Evolutionary conservation across 106 monocot species (phyloP).

Genomic region (Allium cepa): DNA sequence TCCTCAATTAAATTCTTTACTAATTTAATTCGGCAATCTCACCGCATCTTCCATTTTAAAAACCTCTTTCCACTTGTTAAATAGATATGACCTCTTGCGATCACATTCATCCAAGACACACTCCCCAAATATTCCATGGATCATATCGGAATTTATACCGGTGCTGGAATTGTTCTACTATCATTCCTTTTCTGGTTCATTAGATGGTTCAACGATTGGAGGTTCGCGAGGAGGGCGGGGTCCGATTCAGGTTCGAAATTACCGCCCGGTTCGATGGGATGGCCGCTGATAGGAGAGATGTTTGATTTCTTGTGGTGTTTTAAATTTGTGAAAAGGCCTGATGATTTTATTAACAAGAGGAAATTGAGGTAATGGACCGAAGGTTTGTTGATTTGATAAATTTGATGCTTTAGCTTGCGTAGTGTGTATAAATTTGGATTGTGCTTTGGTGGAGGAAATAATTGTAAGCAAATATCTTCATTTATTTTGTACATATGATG

Average conservation of each 20-base stretch:
- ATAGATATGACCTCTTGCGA: too few relatives aligned
- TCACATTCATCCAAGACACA: too few relatives aligned
- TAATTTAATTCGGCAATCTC: too few relatives aligned
- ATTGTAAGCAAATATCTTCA: too few relatives aligned
- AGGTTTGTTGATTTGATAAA: too few relatives aligned
- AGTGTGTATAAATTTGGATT: too few relatives aligned
- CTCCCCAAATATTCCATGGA: not conserved
- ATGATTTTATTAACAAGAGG: constrained; percentile 26
- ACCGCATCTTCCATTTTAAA: too few relatives aligned
- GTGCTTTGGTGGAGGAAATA: too few relatives aligned
- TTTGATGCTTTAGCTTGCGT: too few relatives aligned
- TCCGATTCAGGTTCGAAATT: not conserved
- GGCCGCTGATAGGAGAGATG: constrained; percentile 31
- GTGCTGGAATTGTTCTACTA: not conserved
- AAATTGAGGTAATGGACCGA: constrained; percentile 10
- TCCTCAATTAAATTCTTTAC: too few relatives aligned
- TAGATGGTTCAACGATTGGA: constrained; percentile 8
- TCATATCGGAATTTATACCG: not conserved
- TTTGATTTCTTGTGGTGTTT: constrained; percentile 29
- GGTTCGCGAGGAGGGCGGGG: constrained; percentile 5
- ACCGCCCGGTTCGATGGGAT: constrained; percentile 31
- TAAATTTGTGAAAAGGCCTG: constrained; percentile 17
- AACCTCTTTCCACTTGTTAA: too few relatives aligned
- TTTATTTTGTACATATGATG: too few relatives aligned
- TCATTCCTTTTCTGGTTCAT: constrained; percentile 3